Evolutionary conservation across 2,329 filamentous ascomycete genomes (phyloP).

Genomic region (Diaporthe aspalathi): DNA sequence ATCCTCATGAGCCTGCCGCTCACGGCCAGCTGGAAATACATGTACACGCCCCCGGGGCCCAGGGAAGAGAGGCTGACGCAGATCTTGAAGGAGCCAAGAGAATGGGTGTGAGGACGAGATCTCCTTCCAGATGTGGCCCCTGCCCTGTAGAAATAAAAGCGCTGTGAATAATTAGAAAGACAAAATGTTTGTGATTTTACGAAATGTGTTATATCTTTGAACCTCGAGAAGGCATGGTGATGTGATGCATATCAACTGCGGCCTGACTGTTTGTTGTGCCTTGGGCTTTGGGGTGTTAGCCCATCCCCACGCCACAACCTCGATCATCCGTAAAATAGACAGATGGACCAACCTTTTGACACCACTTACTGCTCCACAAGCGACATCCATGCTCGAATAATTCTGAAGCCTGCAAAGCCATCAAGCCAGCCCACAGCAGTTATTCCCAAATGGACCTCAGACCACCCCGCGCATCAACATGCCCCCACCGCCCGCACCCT

Average conservation of each 20-base stretch:
- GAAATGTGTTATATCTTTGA: background rate
- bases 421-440: background rate
- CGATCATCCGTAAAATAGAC: background rate
- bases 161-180: conserved; percentile 10
- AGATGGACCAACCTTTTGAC: background rate
- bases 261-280: background rate
- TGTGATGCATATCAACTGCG: background rate
- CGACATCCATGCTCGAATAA: background rate
- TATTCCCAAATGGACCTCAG: conserved; percentile 29
- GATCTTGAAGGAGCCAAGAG: conserved; percentile 72
- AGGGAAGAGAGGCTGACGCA: conserved; percentile 85
- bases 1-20: conserved; percentile 97
- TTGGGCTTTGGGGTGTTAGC: background rate
- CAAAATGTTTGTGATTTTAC: background rate
- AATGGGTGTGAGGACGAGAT: conserved; percentile 68
- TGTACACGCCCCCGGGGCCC: conserved; percentile 84
- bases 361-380: background rate
- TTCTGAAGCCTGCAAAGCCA: background rate
- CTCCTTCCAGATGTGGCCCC: conserved; percentile 17
- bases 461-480: conserved; percentile 1
- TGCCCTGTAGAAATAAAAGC: conserved; percentile 18
- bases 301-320: background rate
- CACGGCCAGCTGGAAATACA: conserved; percentile 95
- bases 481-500: conserved; percentile 36
- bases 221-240: no score